These are phyloP conservation scores for Blumeria graminis DNA, from an alignment of 2,329 filamentous ascomycete species.

Conservation along the genomic window DNA sequence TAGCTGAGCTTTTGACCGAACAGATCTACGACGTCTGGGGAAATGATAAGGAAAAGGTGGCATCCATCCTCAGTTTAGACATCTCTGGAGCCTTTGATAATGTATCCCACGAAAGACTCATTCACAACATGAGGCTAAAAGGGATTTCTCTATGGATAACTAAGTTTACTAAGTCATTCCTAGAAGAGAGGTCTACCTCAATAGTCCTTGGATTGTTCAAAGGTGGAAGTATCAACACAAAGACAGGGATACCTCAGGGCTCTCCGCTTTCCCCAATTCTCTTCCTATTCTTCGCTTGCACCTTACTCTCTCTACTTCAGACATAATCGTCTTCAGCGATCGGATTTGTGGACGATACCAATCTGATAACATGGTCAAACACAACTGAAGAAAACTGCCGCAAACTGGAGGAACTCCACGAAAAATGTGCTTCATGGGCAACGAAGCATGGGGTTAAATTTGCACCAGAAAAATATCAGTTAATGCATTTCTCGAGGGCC, in stretches of 20 bases:
- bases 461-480: slow-evolving; percentile 1
- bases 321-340: not conserved
- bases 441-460: not conserved
- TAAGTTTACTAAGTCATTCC: not conserved
- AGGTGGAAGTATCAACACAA: not conserved
- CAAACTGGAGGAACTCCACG: not conserved
- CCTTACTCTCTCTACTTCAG: not conserved
- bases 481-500: not conserved
- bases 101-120: not conserved
- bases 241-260: not conserved
- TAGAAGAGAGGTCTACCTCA: not conserved
- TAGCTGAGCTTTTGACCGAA: not conserved
- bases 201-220: not conserved
- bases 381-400: not conserved
- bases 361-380: not conserved
- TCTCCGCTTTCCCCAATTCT: not conserved
- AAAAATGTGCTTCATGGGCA: not conserved
- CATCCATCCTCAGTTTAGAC: not conserved
- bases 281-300: not conserved
- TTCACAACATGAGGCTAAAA: not conserved
- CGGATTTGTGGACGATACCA: not conserved
- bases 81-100: slow-evolving; percentile 1
- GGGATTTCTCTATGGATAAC: not conserved
- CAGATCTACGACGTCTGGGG: not conserved
- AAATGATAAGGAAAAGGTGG: not conserved